Percentiles rank a stretch among this genome's conserved stretches.
Conservation (phyloP, 331 rosid species). For the Saraca asoca region DNA sequence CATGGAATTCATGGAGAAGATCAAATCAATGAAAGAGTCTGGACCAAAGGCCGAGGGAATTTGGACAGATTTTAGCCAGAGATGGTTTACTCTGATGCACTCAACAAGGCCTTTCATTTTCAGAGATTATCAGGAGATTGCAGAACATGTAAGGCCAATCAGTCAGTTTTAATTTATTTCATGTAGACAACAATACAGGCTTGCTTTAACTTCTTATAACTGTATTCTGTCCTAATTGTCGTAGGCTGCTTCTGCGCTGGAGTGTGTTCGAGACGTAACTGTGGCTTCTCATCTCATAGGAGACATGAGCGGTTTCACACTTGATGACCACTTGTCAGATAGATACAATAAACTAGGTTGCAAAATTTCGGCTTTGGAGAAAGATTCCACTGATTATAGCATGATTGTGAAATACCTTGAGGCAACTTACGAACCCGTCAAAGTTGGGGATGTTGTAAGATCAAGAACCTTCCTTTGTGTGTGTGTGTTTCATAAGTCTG, state of each 20-base stretch:
- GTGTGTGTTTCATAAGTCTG: neutral
- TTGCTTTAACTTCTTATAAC: neutral
- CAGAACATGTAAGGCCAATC: conserved; percentile 68
- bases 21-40: conserved; percentile 60
- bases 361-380: conserved; percentile 64
- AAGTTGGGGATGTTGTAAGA: conserved; percentile 73
- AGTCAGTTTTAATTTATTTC: neutral
- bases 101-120: conserved; percentile 79
- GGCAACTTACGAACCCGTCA: conserved; percentile 72
- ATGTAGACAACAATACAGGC: neutral
- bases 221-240: conserved; percentile 4
- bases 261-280: conserved; percentile 63
- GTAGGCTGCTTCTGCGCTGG: conserved; percentile 73
- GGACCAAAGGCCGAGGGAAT: conserved; percentile 68
- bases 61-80: conserved; percentile 89
- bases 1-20: conserved; percentile 56
- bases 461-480: neutral
- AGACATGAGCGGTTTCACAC: conserved; percentile 68
- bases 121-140: conserved; percentile 70
- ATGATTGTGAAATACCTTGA: conserved; percentile 80
- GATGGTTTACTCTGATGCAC: conserved; percentile 86
- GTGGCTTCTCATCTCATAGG: conserved; percentile 69
- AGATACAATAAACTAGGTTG: conserved; percentile 62
- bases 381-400: conserved; percentile 57
- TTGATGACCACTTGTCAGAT: conserved; percentile 74